Evolutionary conservation across 1,139 yeast genomes (phyloP), one percentile per base, ranked within the genome.

Genomic region (Martiniozyma asiatica): DNA sequence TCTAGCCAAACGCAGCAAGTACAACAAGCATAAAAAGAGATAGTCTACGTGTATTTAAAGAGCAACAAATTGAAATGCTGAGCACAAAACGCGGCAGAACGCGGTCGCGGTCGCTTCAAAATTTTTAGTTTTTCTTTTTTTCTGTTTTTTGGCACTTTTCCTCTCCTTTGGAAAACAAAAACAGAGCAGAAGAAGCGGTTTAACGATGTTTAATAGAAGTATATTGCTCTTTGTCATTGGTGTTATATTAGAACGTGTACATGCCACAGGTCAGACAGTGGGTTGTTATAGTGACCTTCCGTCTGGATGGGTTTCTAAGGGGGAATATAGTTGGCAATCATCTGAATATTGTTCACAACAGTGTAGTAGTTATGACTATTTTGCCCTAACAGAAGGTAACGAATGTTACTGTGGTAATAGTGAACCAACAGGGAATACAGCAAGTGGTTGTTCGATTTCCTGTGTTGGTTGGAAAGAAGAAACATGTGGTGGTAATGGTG

Each of bases 401-500:
- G 53, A 57, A 14, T 82, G 94, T 55, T 70, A 61, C 47, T 82
- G 94, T 53, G 80, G 87, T 37, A 47, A 56, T 37, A 40, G 56
- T 1, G 47, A 61, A 13, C 93, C 94, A 2, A 39, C 61, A 2
- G 39, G 55, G 13, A 19, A 34, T 8, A 20, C 41, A 3, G 25
- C 36, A 6, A 33, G 62, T 6, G 70, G 34, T 12, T 59, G 65
- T 41, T 34, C 45, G 27, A 33, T 48, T 2, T 20, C 35, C 15
- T 61, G 65, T 43, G 40, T 26, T 27, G 65, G 64, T n/a, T 59
- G 47, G 29, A 40, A 44, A 1, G 11, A 27, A 6, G 63, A 59
- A 33, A 44, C 40, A 43, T 61, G 65, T 43, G 65, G 66, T 37
- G 65, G 59, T 50, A 48, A 61, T 20, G 60, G 67, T 14, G 63